Conservation (phyloP, 2,329 filamentous ascomycete genomes). For the Colletotrichum tofieldiae region DNA sequence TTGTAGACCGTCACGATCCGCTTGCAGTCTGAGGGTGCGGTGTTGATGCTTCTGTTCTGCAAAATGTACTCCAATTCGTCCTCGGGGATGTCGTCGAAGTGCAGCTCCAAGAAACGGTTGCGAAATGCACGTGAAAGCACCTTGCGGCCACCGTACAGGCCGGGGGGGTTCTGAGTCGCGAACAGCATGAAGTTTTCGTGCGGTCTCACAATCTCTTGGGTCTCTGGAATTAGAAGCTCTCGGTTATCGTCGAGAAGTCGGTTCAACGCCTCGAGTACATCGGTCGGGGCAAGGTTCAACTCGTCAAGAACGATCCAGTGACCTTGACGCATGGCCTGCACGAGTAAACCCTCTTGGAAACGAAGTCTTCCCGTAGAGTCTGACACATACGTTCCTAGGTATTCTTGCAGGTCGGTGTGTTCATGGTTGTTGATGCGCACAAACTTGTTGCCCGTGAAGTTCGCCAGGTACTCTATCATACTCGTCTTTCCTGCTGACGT, state of each 20-base stretch:
- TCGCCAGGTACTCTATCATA: constrained; percentile 99
- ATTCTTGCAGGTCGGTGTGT: constrained; percentile 98
- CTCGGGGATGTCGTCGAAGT: constrained; percentile 98
- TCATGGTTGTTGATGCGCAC: constrained; percentile 99
- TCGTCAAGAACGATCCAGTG: constrained; percentile 99
- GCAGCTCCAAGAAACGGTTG: constrained; percentile 95
- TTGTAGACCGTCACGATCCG: constrained; percentile 95
- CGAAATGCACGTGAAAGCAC: constrained; percentile 94
- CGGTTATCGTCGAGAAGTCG: constrained; percentile 96
- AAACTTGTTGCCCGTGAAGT: constrained; percentile 95
- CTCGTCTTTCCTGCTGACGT: constrained; percentile 99
- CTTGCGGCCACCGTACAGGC: constrained; percentile 95
- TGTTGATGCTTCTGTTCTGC: constrained; percentile 86
- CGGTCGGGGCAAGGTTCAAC: constrained; percentile 94
- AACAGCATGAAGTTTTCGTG: constrained; percentile 98
- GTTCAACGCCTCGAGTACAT: constrained; percentile 97
- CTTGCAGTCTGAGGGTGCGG: constrained; percentile 91
- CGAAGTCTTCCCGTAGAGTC: constrained; percentile 85
- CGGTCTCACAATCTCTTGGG: constrained; percentile 92
- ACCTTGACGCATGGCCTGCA: constrained; percentile 91
- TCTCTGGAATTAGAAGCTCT: constrained; percentile 95
- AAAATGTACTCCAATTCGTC: constrained; percentile 94
- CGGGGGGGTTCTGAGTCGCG: constrained; percentile 96
- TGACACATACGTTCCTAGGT: constrained; percentile 94
- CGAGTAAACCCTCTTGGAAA: constrained; percentile 94